A percentile compares a stretch with the other conserved stretches of the same genome.
These are phyloP conservation scores for Tetrahymena borealis DNA, from an alignment of 73 alveolate species.

Conservation along the genomic window DNA sequence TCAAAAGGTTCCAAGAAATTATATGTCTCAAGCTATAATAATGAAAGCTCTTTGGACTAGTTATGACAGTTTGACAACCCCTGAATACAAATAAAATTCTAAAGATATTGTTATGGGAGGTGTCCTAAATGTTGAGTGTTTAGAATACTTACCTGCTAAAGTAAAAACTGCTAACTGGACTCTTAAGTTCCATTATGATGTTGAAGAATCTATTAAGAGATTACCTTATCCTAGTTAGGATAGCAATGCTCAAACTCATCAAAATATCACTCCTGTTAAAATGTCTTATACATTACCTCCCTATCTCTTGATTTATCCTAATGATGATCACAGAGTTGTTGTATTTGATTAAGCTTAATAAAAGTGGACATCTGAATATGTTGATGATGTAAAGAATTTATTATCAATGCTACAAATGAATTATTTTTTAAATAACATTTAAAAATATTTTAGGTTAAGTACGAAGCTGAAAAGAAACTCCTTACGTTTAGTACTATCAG, in stretches of 20 bases:
- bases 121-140: constrained; percentile 52
- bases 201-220: constrained; percentile 33
- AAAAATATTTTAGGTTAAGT: not conserved
- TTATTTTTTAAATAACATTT: not conserved
- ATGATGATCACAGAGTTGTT: constrained; percentile 64
- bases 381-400: constrained; percentile 42
- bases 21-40: constrained; percentile 8
- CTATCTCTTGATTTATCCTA: constrained; percentile 51
- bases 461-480: constrained; percentile 30
- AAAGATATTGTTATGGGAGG: constrained; percentile 69
- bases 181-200: constrained; percentile 13
- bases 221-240: constrained; percentile 5
- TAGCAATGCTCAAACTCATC: constrained; percentile 4
- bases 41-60: constrained; percentile 59
- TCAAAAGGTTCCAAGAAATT: constrained; percentile 47
- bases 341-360: constrained; percentile 50
- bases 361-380: constrained; percentile 55
- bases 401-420: not conserved
- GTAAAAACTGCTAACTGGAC: constrained; percentile 30
- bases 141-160: constrained; percentile 22
- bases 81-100: constrained; percentile 18
- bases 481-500: constrained; percentile 45
- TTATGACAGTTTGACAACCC: constrained; percentile 38
- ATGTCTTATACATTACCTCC: constrained; percentile 52
- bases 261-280: constrained; percentile 8